A percentile compares a stretch with the other conserved stretches of the same genome.
phyloP scores from a whole-genome alignment of 352 stramenopile genomes.

The Phytophthora parvispora region DNA sequence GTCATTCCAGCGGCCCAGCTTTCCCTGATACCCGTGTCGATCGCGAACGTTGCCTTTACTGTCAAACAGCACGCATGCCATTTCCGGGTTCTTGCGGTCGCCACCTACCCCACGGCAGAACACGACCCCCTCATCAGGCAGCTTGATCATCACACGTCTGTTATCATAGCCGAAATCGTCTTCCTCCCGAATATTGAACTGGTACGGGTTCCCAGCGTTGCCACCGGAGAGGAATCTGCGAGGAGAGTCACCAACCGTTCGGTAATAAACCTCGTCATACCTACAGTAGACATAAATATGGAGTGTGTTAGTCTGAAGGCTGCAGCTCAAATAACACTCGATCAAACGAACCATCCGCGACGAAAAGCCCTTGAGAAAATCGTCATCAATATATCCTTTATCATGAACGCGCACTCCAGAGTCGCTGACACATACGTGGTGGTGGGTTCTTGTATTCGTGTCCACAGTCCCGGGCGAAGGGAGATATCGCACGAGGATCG shows the following conservation, averaged over 20 bases:
- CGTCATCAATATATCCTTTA: conserved; percentile 17
- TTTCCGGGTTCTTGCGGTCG: conserved; percentile 7
- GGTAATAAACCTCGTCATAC: conserved; percentile 3
- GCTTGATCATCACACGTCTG: conserved; percentile 18
- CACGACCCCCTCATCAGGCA: conserved; percentile 20
- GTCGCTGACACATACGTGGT: conserved; percentile 2
- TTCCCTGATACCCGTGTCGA: conserved; percentile 14
- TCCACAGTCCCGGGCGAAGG: conserved; percentile 1
- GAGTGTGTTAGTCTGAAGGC: neutral
- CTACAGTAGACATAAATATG: neutral
- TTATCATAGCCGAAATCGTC: conserved; percentile 22
- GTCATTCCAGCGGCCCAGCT: conserved; percentile 20
- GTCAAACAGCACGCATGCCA: conserved; percentile 29
- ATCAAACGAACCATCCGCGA: conserved; percentile 17
- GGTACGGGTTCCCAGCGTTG: neutral
- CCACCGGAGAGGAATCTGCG: conserved; percentile 11
- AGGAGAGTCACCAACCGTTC: conserved; percentile 10
- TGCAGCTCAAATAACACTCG: neutral
- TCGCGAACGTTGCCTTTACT: conserved; percentile 3
- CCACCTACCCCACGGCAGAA: conserved; percentile 17
- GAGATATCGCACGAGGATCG: conserved; percentile 13
- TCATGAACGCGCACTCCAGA: conserved; percentile 7
- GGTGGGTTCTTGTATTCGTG: neutral
- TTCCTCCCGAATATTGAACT: conserved; percentile 20
- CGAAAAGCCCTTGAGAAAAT: conserved; percentile 25